phyloP scores from a whole-genome alignment of 768 basidiomycete species.

The Trametes punicea region DNA sequence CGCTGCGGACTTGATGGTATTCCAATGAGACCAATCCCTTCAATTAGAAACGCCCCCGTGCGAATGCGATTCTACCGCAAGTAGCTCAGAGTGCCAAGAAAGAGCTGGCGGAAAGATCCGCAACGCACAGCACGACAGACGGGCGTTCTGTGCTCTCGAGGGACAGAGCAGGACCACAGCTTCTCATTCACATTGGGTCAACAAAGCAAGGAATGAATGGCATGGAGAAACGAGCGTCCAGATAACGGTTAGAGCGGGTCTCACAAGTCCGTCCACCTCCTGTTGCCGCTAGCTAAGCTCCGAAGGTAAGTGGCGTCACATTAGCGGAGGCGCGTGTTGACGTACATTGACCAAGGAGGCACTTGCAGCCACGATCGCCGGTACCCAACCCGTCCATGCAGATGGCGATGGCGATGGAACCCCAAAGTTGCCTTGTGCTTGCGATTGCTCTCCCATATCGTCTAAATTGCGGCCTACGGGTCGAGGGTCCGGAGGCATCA shows the following conservation, averaged over 20 bases:
- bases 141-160: slow-evolving; percentile 9
- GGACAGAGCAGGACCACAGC: slow-evolving; percentile 5
- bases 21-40: slow-evolving; percentile 1
- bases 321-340: slow-evolving; percentile 5
- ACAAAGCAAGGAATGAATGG: slow-evolving; percentile 10
- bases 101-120: slow-evolving; percentile 16
- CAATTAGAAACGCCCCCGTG: slow-evolving; percentile 1
- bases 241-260: slow-evolving; percentile 13
- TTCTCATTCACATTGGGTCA: neutral
- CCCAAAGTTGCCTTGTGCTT: slow-evolving; percentile 1
- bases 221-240: slow-evolving; percentile 9
- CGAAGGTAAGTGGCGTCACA: slow-evolving; percentile 14
- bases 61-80: neutral
- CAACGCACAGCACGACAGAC: slow-evolving; percentile 1
- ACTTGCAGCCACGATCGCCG: slow-evolving; percentile 8
- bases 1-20: slow-evolving; percentile 12
- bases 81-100: neutral
- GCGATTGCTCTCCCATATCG: neutral
- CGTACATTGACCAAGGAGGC: slow-evolving; percentile 8
- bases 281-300: slow-evolving; percentile 9
- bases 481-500: slow-evolving; percentile 7
- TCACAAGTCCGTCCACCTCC: neutral
- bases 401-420: neutral
- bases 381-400: neutral
- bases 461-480: slow-evolving; percentile 4